phyloP scores from a whole-genome alignment of 2,329 filamentous ascomycete genomes.

The Mollisia scopiformis region DNA sequence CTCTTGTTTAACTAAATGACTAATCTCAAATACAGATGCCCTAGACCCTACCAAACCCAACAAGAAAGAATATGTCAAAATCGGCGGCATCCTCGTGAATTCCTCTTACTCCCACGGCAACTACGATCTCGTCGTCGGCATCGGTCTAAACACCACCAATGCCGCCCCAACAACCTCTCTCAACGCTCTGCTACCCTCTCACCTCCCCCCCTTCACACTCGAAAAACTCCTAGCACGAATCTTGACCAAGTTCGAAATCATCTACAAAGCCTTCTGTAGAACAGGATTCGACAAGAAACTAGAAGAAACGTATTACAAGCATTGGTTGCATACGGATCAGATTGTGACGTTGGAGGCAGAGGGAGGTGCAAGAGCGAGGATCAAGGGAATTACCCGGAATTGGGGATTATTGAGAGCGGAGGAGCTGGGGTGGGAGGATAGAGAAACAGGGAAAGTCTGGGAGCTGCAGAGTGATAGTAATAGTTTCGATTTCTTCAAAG shows the following conservation, averaged over 20 bases:
- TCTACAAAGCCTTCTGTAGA: constrained; percentile 76
- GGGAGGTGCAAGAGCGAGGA: constrained; percentile 72
- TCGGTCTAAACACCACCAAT: constrained; percentile 87
- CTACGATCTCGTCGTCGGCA: constrained; percentile 85
- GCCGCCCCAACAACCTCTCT: constrained; percentile 85
- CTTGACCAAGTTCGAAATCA: constrained; percentile 73
- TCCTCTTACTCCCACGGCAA: constrained; percentile 76
- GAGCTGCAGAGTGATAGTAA: constrained; percentile 95
- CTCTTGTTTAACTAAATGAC: not conserved
- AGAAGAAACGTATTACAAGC: constrained; percentile 75
- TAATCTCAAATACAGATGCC: constrained; percentile 52
- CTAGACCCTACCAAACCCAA: constrained; percentile 61
- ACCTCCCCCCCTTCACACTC: constrained; percentile 61
- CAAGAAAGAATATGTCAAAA: constrained; percentile 72
- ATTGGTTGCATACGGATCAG: constrained; percentile 85
- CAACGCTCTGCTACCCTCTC: constrained; percentile 65
- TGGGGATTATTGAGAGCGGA: constrained; percentile 87
- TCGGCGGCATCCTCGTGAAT: constrained; percentile 91
- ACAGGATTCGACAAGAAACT: constrained; percentile 75
- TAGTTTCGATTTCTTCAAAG: constrained; percentile 96
- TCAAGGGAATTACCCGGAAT: constrained; percentile 88
- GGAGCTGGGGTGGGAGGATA: constrained; percentile 75
- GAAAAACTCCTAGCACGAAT: constrained; percentile 85
- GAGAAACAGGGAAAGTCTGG: constrained; percentile 76
- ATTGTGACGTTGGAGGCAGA: constrained; percentile 77